Conservation (phyloP, 1,284 basidiomycete species). For the Pyrrhoderma noxium region DNA sequence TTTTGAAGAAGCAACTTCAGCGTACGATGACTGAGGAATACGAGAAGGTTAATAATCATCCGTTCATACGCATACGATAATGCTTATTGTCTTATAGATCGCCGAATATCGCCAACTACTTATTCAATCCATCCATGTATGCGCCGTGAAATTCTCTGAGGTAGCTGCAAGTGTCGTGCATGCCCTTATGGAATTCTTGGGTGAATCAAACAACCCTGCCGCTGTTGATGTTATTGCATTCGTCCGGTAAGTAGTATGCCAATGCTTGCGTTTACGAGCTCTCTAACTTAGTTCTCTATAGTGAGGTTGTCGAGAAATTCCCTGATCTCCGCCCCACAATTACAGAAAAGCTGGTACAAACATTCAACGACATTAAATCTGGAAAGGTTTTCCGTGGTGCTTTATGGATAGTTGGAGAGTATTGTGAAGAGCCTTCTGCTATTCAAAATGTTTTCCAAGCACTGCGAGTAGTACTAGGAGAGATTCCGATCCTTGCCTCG, state of each 20-base stretch:
- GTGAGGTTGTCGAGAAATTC: slow-evolving; percentile 98
- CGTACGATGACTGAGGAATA: slow-evolving; percentile 83
- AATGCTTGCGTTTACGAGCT: neutral
- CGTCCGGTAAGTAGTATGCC: slow-evolving; percentile 53
- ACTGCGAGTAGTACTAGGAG: slow-evolving; percentile 85
- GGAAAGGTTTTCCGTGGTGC: slow-evolving; percentile 97
- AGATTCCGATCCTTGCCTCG: slow-evolving; percentile 91
- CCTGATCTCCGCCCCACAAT: slow-evolving; percentile 81
- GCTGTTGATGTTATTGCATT: slow-evolving; percentile 96
- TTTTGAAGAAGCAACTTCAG: slow-evolving; percentile 97
- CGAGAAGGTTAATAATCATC: slow-evolving; percentile 58
- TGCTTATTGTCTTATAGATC: slow-evolving; percentile 52
- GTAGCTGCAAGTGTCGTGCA: slow-evolving; percentile 95
- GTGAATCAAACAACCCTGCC: slow-evolving; percentile 92
- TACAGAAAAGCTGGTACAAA: slow-evolving; percentile 79
- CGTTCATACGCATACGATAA: slow-evolving; percentile 5
- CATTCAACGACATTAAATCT: slow-evolving; percentile 87
- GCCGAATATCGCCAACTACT: slow-evolving; percentile 94
- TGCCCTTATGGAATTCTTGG: slow-evolving; percentile 97
- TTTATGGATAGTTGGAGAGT: slow-evolving; percentile 98
- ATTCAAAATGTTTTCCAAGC: slow-evolving; percentile 75
- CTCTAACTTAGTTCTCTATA: slow-evolving; percentile 24
- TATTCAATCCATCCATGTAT: slow-evolving; percentile 96
- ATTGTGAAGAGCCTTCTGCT: slow-evolving; percentile 55
- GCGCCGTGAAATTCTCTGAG: slow-evolving; percentile 97